Conservation (phyloP, 805 yeast species). For the Yarrowia porcina region DNA sequence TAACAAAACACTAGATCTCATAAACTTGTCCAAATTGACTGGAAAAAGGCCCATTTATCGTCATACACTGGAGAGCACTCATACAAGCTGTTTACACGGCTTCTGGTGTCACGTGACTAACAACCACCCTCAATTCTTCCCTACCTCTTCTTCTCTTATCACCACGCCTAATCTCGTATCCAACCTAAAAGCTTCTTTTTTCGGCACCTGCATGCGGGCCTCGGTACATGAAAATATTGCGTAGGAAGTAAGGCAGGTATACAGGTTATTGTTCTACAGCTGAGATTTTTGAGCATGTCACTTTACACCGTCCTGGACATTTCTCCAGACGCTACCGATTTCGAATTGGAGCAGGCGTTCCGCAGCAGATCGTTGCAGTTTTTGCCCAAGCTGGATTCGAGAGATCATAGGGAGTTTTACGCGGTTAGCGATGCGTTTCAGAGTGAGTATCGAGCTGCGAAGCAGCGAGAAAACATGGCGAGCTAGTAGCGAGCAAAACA, state of each 20-base stretch:
- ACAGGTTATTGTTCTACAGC: too few species aligned
- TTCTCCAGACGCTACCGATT: background rate
- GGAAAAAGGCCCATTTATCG: too few species aligned
- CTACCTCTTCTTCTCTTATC: background rate
- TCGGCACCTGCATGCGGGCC: background rate
- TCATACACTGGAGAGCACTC: too few species aligned
- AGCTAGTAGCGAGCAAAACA: too few species aligned
- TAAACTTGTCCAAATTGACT: too few species aligned
- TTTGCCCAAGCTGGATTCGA: background rate
- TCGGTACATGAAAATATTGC: background rate
- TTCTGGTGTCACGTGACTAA: too few species aligned
- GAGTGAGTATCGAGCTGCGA: background rate
- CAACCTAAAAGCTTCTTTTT: background rate
- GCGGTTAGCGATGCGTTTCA: constrained; percentile 23
- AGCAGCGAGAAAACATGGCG: too few species aligned
- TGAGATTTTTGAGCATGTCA: background rate
- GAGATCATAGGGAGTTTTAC: constrained; percentile 21
- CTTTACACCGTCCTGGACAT: constrained; percentile 17
- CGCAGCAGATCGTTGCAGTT: background rate
- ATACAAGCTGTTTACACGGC: too few species aligned
- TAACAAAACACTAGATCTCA: too few species aligned
- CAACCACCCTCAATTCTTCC: too few species aligned
- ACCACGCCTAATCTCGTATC: constrained; percentile 2
- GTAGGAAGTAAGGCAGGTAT: too few species aligned
- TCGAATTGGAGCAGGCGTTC: constrained; percentile 19